Conservation (phyloP, 2,329 filamentous ascomycete species). For the Chrysosporium keratinophilum region DNA sequence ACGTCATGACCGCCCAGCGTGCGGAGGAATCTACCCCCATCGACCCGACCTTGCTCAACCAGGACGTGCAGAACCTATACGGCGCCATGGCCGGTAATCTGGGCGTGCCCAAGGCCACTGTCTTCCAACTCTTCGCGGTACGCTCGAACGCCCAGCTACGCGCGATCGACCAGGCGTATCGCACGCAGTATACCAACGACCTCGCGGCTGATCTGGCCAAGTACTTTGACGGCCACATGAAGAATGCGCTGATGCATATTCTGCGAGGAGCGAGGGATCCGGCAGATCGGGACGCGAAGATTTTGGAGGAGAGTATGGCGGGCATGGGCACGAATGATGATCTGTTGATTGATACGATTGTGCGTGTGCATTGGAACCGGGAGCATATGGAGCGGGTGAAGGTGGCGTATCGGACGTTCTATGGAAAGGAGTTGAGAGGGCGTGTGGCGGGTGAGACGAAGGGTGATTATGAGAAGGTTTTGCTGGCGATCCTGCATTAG, state of each 20-base stretch:
- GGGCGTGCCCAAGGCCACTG: conserved; percentile 62
- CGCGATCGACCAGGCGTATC: conserved; percentile 67
- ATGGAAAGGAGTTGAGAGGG: conserved; percentile 54
- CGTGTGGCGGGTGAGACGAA: conserved; percentile 75
- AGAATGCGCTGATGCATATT: conserved; percentile 69
- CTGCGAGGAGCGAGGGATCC: conserved; percentile 68
- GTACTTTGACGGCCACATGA: conserved; percentile 89
- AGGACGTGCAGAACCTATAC: conserved; percentile 67
- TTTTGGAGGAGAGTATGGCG: conserved; percentile 79
- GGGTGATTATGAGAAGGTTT: conserved; percentile 66
- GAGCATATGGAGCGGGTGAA: conserved; percentile 66
- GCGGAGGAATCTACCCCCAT: conserved; percentile 69
- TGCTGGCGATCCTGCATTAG: conserved; percentile 57
- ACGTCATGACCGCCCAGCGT: conserved; percentile 63
- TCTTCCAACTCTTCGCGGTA: conserved; percentile 66
- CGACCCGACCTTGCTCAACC: conserved; percentile 60
- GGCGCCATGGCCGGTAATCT: conserved; percentile 47
- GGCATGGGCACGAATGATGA: conserved; percentile 80
- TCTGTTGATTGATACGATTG: conserved; percentile 63
- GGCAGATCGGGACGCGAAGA: conserved; percentile 61
- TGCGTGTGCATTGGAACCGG: conserved; percentile 75
- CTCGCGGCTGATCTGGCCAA: conserved; percentile 65
- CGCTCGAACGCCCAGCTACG: conserved; percentile 74
- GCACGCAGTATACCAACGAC: conserved; percentile 57
- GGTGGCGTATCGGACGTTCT: conserved; percentile 62